Percentiles rank a stretch among this genome's conserved stretches.
These are phyloP conservation scores for Dispira parvispora DNA, from an alignment of 192 early-diverging fungal species.

Conservation along the genomic window DNA sequence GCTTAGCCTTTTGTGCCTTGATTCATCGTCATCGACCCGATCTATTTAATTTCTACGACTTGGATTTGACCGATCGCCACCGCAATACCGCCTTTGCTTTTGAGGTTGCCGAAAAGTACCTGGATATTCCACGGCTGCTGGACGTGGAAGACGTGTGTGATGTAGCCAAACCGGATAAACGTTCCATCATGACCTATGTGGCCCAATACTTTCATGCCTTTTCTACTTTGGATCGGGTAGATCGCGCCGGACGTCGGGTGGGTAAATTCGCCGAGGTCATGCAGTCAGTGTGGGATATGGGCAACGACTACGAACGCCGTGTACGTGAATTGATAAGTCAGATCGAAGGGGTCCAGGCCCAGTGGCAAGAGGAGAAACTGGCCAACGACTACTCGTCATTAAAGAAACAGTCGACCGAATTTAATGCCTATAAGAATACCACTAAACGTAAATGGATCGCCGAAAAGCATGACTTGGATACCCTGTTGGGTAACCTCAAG, in stretches of 20 bases:
- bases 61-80: conserved; percentile 71
- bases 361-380: conserved; percentile 51
- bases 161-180: conserved; percentile 83
- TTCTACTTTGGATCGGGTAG: conserved; percentile 62
- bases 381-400: conserved; percentile 57
- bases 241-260: conserved; percentile 78
- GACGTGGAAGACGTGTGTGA: conserved; percentile 95
- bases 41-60: conserved; percentile 67
- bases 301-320: conserved; percentile 81
- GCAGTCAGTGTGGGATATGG: conserved; percentile 81
- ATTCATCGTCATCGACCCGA: conserved; percentile 97
- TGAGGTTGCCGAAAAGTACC: conserved; percentile 76
- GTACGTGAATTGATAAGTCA: conserved; percentile 55
- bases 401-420: conserved; percentile 47
- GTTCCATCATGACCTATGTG: conserved; percentile 95
- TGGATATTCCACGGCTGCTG: conserved; percentile 83
- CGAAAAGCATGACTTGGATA: conserved; percentile 82
- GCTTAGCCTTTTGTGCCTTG: conserved; percentile 88
- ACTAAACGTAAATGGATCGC: conserved; percentile 75
- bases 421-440: conserved; percentile 70
- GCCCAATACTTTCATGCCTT: conserved; percentile 98
- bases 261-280: conserved; percentile 84
- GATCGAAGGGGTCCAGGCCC: conserved; percentile 38
- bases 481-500: conserved; percentile 85
- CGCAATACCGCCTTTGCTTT: conserved; percentile 86